Conservation (phyloP, 805 yeast genomes). For the Isabelozyma pseudorhagii region DNA sequence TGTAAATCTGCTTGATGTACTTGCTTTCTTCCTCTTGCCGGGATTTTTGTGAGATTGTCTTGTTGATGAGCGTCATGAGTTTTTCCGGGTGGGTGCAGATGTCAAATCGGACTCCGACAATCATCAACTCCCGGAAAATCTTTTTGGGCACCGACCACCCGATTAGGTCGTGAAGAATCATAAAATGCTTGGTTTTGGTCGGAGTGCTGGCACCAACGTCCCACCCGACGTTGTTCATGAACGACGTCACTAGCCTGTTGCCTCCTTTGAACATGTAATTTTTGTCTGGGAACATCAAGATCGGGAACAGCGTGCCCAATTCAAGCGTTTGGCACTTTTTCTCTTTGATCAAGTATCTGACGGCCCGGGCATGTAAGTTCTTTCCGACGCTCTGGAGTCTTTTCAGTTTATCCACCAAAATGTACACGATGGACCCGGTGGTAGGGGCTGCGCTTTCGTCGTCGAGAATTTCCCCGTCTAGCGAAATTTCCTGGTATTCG, state of each 20-base stretch:
- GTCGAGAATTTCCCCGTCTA: slow-evolving; percentile 9
- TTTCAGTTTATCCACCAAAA: slow-evolving; percentile 53
- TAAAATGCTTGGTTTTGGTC: slow-evolving; percentile 23
- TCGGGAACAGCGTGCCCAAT: slow-evolving; percentile 49
- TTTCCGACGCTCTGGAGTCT: slow-evolving; percentile 55
- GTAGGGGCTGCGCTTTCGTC: slow-evolving; percentile 6
- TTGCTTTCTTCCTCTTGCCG: slow-evolving; percentile 5
- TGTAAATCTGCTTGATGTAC: slow-evolving; percentile 23
- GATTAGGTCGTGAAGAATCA: slow-evolving; percentile 40
- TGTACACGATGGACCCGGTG: slow-evolving; percentile 43
- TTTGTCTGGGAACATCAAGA: slow-evolving; percentile 30
- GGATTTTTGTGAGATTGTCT: slow-evolving; percentile 5
- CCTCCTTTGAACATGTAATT: slow-evolving; percentile 14
- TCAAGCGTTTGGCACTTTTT: slow-evolving; percentile 35
- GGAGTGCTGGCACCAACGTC: slow-evolving; percentile 11
- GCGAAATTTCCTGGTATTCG: slow-evolving; percentile 13
- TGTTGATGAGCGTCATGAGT: slow-evolving; percentile 37
- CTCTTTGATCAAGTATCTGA: slow-evolving; percentile 46
- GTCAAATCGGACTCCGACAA: slow-evolving; percentile 56
- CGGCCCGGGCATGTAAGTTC: slow-evolving; percentile 50
- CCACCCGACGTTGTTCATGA: slow-evolving; percentile 44
- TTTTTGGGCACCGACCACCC: slow-evolving; percentile 55
- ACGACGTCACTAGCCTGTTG: slow-evolving; percentile 18
- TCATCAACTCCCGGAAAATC: slow-evolving; percentile 51
- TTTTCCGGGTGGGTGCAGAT: slow-evolving; percentile 45